Percentiles rank a stretch among this genome's conserved stretches.
phyloP scores from a whole-genome alignment of 305 asterid species.

The Lippia alba region DNA sequence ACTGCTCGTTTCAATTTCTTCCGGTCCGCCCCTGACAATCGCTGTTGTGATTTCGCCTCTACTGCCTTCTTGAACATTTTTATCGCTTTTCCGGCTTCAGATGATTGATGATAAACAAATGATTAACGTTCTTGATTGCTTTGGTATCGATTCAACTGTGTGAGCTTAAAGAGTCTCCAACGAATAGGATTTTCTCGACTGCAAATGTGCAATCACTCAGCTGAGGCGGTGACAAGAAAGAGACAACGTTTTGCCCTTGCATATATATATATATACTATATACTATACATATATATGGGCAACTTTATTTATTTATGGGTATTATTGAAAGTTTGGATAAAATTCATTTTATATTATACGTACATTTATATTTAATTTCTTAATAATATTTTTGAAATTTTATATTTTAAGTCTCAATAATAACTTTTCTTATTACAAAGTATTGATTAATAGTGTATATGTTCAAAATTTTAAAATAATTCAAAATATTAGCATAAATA shows the following conservation, averaged over 20 bases:
- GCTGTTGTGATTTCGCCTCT: constrained; percentile 90
- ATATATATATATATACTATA: background rate
- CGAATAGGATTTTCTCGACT: background rate
- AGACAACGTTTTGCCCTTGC: background rate
- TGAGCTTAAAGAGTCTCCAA: constrained; percentile 4
- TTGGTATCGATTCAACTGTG: background rate
- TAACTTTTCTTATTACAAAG: too few species aligned
- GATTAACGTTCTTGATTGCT: background rate
- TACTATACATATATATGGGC: too few species aligned
- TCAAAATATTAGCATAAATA: too few species aligned
- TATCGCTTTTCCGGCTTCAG: background rate
- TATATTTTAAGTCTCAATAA: too few species aligned
- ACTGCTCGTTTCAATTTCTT: constrained; percentile 84
- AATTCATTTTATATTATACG: too few species aligned
- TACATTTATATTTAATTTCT: too few species aligned
- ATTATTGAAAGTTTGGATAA: too few species aligned
- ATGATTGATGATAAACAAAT: background rate
- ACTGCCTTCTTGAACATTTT: constrained; percentile 90
- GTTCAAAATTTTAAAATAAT: too few species aligned
- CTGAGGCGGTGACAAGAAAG: constrained; percentile 18
- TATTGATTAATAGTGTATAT: too few species aligned
- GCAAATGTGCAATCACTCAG: background rate
- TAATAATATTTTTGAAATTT: too few species aligned
- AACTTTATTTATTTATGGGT: too few species aligned
- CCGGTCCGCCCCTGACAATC: constrained; percentile 96